Conservation (phyloP, 768 basidiomycete genomes). For the Russula dissimulans region DNA sequence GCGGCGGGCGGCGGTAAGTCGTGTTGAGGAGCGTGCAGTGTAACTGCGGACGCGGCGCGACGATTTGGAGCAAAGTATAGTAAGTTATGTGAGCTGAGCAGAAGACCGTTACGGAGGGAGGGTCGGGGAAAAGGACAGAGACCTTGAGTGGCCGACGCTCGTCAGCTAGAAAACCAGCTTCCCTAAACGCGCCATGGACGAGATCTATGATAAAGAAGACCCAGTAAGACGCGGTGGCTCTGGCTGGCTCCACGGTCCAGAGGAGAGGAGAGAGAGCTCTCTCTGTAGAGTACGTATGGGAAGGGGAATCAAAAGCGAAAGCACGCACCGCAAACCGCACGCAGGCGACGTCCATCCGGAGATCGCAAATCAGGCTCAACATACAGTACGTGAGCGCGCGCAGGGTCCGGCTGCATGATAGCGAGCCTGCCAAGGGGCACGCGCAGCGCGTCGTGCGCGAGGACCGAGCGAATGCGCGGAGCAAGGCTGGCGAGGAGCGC, state of each 20-base stretch:
- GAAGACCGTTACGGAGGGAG: too few relatives aligned
- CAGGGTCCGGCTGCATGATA: constrained; percentile 36
- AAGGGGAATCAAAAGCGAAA: neutral
- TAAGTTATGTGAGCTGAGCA: neutral
- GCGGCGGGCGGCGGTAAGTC: constrained; percentile 25
- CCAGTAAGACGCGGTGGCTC: too few relatives aligned
- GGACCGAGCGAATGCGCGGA: constrained; percentile 36
- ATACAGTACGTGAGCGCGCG: constrained; percentile 49
- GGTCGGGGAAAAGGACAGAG: constrained; percentile 1
- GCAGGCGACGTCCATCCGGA: constrained; percentile 27
- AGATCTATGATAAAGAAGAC: constrained; percentile 22
- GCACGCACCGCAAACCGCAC: constrained; percentile 25
- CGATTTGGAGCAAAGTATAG: too few relatives aligned
- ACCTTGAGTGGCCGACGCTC: constrained; percentile 29
- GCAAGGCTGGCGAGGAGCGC: constrained; percentile 22
- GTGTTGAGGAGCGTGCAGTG: constrained; percentile 34
- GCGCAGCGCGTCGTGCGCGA: constrained; percentile 27
- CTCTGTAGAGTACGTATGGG: neutral
- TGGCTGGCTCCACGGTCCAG: too few relatives aligned
- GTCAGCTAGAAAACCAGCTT: constrained; percentile 28
- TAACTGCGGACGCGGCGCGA: constrained; percentile 21
- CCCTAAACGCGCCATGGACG: constrained; percentile 24
- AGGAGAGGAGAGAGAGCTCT: too few relatives aligned
- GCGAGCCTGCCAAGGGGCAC: constrained; percentile 41
- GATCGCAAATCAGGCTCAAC: constrained; percentile 36